Base-by-base conservation (phyloP, 768 basidiomycete species). In the Lyophyllum atratum region DNA sequence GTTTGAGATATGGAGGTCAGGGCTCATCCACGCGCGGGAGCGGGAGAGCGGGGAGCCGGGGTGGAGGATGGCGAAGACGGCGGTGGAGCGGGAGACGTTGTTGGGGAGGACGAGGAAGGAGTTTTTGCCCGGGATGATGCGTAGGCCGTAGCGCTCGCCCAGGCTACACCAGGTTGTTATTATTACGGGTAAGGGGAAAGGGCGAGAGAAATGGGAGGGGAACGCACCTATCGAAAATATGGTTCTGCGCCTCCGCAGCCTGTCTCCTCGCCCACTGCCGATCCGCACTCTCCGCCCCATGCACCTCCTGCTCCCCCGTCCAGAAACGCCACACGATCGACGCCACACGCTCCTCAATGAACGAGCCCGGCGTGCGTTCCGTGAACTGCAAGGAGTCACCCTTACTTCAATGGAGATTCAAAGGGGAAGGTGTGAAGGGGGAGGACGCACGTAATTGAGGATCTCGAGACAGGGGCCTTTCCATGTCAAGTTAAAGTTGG, bases 171-270 rank as follows among this genome's bases (percentile, higher is more conserved):
- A 45, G 45, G 34, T 28, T 34, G 34, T 26, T 44, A 39, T 46
- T n/a, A n/a, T n/a, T n/a, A n/a, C n/a, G n/a, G n/a, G n/a, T n/a
- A n/a, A 40, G 24, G 10, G n/a, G 19, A 19, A 15, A 17, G 34
- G 54, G 44, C 26, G 19, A 3, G 4, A 34, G 8, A 19, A 48
- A 15, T 25, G n/a, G 49, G 24, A 40, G 39, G 21, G 15, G 11
- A 6, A 39, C 64, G 28, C 40, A 83, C 83, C 83, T 84, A 69
- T 93, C 92, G 66, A 92, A 93, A 60, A 93, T 91, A 64, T 94
- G 93, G 71, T 95, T 95, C 72, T 94, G 93, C 21, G 93, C 93
- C 68, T 93, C 92, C 0, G 91, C 90, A 1, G 93, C 93, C 67
- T 94, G 92, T 21, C 93, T 76, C 29, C 88, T 81, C 0, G 92